These are phyloP conservation scores for Dioscorea dumetorum DNA, from an alignment of 106 monocot species.

Conservation along the genomic window DNA sequence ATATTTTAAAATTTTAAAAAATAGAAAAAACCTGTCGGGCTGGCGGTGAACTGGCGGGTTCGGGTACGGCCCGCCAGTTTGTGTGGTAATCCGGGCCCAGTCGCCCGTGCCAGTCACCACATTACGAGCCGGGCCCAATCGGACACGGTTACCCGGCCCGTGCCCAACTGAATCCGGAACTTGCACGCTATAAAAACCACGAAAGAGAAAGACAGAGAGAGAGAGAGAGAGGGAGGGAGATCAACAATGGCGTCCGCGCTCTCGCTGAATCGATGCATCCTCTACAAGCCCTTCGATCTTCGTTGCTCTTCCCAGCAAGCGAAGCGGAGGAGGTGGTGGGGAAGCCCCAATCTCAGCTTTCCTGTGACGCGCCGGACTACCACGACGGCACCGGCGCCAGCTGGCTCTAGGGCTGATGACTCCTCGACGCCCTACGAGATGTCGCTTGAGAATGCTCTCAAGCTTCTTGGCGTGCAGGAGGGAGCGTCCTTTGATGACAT, in stretches of 20 bases:
- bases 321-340: constrained; percentile 15
- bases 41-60: no score
- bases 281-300: constrained; percentile 4
- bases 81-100: no score
- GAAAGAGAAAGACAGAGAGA: no score
- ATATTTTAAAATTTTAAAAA: no score
- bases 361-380: not conserved
- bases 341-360: not conserved
- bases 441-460: constrained; percentile 83
- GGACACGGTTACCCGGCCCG: no score
- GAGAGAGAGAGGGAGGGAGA: no score
- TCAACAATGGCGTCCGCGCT: constrained; percentile 26
- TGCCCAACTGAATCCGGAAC: no score
- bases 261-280: constrained; percentile 29
- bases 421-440: constrained; percentile 74
- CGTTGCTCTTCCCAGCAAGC: not conserved
- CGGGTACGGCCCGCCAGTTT: no score
- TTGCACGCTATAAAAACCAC: no score
- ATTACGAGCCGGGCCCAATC: no score
- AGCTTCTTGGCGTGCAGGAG: constrained; percentile 68
- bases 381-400: not conserved
- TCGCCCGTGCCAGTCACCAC: no score
- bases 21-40: no score
- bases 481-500: constrained; percentile 96
- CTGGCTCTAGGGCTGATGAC: constrained; percentile 57